Percentiles rank a stretch among this genome's conserved stretches.
These are phyloP conservation scores for Penicillium sp. DNA, from an alignment of 2,329 filamentous ascomycete genomes.

Conservation along the genomic window DNA sequence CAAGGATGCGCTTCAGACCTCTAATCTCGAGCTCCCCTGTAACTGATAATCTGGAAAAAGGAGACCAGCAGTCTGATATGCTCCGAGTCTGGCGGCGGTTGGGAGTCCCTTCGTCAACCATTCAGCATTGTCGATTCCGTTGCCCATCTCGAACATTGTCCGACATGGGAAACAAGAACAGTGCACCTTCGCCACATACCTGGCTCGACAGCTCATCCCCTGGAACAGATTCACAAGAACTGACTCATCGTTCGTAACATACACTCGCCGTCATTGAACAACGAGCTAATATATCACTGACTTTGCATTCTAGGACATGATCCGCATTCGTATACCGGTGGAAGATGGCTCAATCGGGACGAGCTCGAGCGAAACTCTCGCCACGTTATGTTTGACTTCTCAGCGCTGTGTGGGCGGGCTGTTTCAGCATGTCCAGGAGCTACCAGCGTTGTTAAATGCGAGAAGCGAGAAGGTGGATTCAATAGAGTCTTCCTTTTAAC, in stretches of 20 bases:
- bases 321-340: constrained; percentile 35
- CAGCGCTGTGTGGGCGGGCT: constrained; percentile 38
- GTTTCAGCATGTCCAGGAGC: constrained; percentile 38
- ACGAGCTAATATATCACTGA: not conserved
- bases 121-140: not conserved
- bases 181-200: no score
- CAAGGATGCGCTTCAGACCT: no score
- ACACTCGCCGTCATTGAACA: no score
- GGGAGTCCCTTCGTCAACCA: not conserved
- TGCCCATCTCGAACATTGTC: not conserved
- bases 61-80: not conserved
- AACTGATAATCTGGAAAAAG: not conserved
- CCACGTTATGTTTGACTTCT: constrained; percentile 42
- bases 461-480: constrained; percentile 48
- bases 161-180: no score
- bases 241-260: not conserved
- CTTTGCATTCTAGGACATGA: constrained; percentile 13
- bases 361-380: constrained; percentile 39
- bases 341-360: constrained; percentile 43
- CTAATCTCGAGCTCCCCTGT: not conserved
- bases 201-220: not conserved
- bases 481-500: constrained; percentile 47
- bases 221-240: not conserved
- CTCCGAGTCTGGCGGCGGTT: not conserved
- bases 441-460: constrained; percentile 32